Conservation (phyloP, 2,329 filamentous ascomycete species). For the Cercospora janseana region DNA sequence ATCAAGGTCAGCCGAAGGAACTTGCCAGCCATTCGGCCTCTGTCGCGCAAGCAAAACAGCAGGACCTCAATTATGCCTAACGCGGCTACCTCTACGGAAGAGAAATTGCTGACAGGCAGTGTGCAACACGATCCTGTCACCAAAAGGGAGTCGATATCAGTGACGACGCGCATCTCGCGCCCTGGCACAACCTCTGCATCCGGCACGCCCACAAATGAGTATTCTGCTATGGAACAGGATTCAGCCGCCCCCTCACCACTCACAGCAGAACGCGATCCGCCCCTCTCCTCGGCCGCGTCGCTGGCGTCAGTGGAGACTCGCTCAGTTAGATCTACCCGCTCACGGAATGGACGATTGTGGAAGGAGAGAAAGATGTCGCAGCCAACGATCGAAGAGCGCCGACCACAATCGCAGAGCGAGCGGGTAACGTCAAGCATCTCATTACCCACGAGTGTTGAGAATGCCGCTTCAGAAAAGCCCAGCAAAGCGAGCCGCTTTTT, state of each 20-base stretch:
- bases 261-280: constrained; percentile 14
- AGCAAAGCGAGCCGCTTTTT: constrained; percentile 62
- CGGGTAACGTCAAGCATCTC: constrained; percentile 27
- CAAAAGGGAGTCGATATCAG: constrained; percentile 75
- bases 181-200: constrained; percentile 43
- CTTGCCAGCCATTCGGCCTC: constrained; percentile 22
- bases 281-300: constrained; percentile 22
- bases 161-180: constrained; percentile 79
- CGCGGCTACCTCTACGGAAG: constrained; percentile 24
- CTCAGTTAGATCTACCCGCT: constrained; percentile 21
- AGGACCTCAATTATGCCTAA: constrained; percentile 19
- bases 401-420: constrained; percentile 26
- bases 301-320: constrained; percentile 25
- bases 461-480: constrained; percentile 43
- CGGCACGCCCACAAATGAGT: too few species aligned
- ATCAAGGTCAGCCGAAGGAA: constrained; percentile 18
- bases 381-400: constrained; percentile 21
- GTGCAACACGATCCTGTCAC: constrained; percentile 40
- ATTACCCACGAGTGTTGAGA: constrained; percentile 44
- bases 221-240: too few species aligned
- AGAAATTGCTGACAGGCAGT: constrained; percentile 41
- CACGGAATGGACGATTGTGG: constrained; percentile 18
- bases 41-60: constrained; percentile 25
- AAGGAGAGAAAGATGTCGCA: constrained; percentile 14
- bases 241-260: constrained; percentile 11